Base-by-base conservation (phyloP, 148 eudicot genomes). In the Rhododendron williamsianum region DNA sequence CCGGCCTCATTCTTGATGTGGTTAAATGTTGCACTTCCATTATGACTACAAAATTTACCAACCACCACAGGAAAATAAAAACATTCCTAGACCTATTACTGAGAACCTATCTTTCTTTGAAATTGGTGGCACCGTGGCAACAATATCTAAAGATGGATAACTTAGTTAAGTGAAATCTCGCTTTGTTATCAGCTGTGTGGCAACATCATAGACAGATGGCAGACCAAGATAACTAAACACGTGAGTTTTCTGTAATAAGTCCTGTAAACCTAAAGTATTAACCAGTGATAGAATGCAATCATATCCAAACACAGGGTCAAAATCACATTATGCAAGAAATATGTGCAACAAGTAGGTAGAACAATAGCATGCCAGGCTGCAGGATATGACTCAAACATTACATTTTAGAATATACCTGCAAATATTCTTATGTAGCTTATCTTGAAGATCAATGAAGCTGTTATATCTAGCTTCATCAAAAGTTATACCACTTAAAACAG, bases 381-480 rank as follows among this genome's bases (percentile, higher is more conserved):
- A 36, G 2, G n/a, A 15, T 35, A 10, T 5, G 82, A 19, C 48
- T 56, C 10, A 82, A 82, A 19, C 21, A 16, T 9, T 16, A 60
- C 0, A 27, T 13, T 4, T 27, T 6, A 82, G 21, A 67, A 78
- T 36, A 84, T 91, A 96, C 99, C 99, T 87, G 93, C 99, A 97
- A 30, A 97, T 95, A 87, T 95, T 97, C 87, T 97, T 98, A 91
- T 95, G 99, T 72, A 97, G 92, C 90, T 90, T 90, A 83, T 95
- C 99, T 91, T 97, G 99, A 74, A 97, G 98, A 89, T 95, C 99
- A 87, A 97, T 97, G 83, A 97, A 97, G 92, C 98, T 97, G 88
- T 97, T 94, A 87, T 97, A 97, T 92, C 92, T 92, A 46, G 92
- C 90, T 87, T 97, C 99, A 82, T 97, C 88, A 86, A 97, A 95